Evolutionary conservation across 805 yeast genomes (phyloP).

Genomic region (Lipomyces kockii): DNA sequence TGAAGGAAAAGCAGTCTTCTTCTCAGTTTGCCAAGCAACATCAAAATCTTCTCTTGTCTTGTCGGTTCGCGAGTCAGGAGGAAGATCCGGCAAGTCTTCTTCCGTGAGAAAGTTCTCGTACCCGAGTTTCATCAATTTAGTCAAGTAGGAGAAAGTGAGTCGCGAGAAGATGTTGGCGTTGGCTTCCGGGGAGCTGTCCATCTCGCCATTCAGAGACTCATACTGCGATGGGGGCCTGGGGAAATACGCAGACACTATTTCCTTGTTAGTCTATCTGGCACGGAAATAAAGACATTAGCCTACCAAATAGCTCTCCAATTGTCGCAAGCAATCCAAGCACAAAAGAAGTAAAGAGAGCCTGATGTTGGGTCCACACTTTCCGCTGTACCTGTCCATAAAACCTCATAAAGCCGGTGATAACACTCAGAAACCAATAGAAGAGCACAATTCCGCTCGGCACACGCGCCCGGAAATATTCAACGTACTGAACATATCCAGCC

Average conservation of each 20-base stretch:
- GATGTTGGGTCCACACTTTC: conserved; percentile 3
- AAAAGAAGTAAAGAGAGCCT: conserved; percentile 7
- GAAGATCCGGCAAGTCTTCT: conserved; percentile 78
- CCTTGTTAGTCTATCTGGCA: background rate
- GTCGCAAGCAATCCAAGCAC: conserved; percentile 15
- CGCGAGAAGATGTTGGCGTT: conserved; percentile 72
- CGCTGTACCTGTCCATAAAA: conserved; percentile 32
- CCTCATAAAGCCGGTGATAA: conserved; percentile 42
- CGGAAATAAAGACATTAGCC: background rate
- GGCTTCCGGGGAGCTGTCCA: conserved; percentile 47
- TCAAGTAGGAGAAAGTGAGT: conserved; percentile 89
- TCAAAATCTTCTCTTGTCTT: conserved; percentile 53
- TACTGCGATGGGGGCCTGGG: conserved; percentile 46
- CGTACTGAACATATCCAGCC: conserved; percentile 55
- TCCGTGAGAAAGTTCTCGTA: conserved; percentile 56
- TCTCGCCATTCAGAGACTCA: conserved; percentile 45
- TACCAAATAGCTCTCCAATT: conserved; percentile 18
- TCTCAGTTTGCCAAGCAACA: conserved; percentile 66
- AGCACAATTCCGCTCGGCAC: conserved; percentile 71
- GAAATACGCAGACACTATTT: conserved; percentile 35
- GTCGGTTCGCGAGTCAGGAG: conserved; percentile 62
- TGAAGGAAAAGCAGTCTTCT: conserved; percentile 57
- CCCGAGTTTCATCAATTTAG: conserved; percentile 78
- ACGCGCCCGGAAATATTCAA: conserved; percentile 68
- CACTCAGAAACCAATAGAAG: conserved; percentile 68